Evolutionary conservation across 1,284 basidiomycete genomes (phyloP).

Genomic region (Puccinia novopanici): DNA sequence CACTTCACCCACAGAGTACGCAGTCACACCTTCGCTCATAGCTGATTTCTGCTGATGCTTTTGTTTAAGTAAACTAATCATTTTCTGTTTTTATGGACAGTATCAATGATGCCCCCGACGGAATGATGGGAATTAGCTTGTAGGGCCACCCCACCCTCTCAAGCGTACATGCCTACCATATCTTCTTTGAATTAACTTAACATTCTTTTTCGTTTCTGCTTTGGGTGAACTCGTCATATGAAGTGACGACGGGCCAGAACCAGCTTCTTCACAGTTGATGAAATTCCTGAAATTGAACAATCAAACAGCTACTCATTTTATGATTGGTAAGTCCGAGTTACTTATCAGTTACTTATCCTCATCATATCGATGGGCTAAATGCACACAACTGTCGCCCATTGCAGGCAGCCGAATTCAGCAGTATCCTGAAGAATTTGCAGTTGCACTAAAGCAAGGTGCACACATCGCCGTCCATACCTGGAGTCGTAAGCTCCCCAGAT

Average conservation of each 20-base stretch:
- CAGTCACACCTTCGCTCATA: neutral
- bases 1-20: conserved; percentile 32
- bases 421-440: conserved; percentile 65
- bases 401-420: conserved; percentile 62
- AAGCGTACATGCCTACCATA: neutral
- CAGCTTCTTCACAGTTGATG: conserved; percentile 61
- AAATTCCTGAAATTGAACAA: conserved; percentile 67
- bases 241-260: conserved; percentile 50
- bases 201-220: neutral
- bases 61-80: neutral
- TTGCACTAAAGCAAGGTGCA: conserved; percentile 51
- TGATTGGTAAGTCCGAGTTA: conserved; percentile 70
- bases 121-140: conserved; percentile 50
- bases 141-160: neutral
- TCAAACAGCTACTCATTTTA: conserved; percentile 73
- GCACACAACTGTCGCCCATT: neutral
- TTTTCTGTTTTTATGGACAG: conserved; percentile 18
- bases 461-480: conserved; percentile 62
- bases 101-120: conserved; percentile 42
- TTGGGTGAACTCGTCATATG: neutral
- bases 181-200: neutral
- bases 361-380: neutral
- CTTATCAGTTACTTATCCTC: too few species aligned
- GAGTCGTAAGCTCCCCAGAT: conserved; percentile 61
- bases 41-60: neutral